Percentiles rank a stretch among this genome's conserved stretches.
These are phyloP conservation scores for Kuraishia cidri DNA, from an alignment of 805 yeast species.

Conservation along the genomic window DNA sequence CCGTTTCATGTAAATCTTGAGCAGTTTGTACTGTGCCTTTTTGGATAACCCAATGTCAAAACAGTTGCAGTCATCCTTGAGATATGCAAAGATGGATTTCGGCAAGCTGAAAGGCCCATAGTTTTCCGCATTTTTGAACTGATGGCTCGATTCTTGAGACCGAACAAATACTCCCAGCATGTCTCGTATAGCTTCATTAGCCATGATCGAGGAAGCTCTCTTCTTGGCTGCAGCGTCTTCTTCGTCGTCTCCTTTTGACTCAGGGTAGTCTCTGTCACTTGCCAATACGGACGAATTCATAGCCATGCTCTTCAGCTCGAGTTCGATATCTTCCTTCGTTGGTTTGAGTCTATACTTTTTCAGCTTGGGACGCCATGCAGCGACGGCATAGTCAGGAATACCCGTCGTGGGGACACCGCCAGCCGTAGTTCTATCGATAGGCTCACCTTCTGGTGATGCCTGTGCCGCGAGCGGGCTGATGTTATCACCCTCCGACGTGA, in stretches of 20 bases:
- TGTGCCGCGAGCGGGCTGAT: not conserved
- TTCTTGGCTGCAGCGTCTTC: not conserved
- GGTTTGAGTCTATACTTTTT: not conserved
- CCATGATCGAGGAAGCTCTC: slow-evolving; percentile 4
- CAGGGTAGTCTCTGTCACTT: not conserved
- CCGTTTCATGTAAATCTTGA: slow-evolving; percentile 27
- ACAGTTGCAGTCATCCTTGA: slow-evolving; percentile 6
- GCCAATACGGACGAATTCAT: not conserved
- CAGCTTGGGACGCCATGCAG: slow-evolving; percentile 7
- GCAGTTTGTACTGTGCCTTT: slow-evolving; percentile 12
- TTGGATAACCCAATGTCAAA: slow-evolving; percentile 8
- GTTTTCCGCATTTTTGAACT: slow-evolving; percentile 6
- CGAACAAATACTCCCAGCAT: slow-evolving; percentile 12
- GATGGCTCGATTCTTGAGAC: slow-evolving; percentile 6
- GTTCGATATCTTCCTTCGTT: not conserved
- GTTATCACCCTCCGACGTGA: slow-evolving; percentile 1
- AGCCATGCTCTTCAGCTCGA: not conserved
- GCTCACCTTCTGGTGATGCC: not conserved
- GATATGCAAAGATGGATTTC: slow-evolving; percentile 6
- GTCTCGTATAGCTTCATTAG: slow-evolving; percentile 8
- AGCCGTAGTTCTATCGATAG: not conserved
- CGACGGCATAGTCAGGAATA: slow-evolving; percentile 9
- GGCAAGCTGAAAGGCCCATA: slow-evolving; percentile 11
- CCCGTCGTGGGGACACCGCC: slow-evolving; percentile 1
- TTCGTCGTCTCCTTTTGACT: not conserved